A percentile compares a stretch with the other conserved stretches of the same genome.
Evolutionary conservation across 2,329 filamentous ascomycete genomes (phyloP).

Genomic region (Phymatotrichopsis omnivora): DNA sequence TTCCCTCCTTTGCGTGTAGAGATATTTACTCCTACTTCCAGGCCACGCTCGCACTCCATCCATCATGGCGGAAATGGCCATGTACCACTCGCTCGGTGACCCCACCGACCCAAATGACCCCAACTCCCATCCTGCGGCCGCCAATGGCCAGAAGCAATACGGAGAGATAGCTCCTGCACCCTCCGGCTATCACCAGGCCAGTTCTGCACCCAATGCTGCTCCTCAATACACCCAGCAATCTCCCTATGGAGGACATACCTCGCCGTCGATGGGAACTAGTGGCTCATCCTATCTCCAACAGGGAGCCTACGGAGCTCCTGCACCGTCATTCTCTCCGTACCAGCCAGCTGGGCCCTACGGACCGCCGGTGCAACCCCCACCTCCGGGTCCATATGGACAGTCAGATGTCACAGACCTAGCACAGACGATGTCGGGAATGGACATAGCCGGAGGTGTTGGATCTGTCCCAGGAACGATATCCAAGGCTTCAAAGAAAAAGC

Average conservation of each 20-base stretch:
- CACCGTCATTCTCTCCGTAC: constrained; percentile 19
- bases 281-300: constrained; percentile 29
- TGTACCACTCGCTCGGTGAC: constrained; percentile 49
- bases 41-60: constrained; percentile 26
- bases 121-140: constrained; percentile 42
- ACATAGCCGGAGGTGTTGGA: constrained; percentile 23
- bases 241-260: constrained; percentile 17
- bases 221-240: constrained; percentile 12
- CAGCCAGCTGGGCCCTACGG: constrained; percentile 29
- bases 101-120: constrained; percentile 47
- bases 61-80: constrained; percentile 47
- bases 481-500: constrained; percentile 26
- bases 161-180: constrained; percentile 35
- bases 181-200: constrained; percentile 35
- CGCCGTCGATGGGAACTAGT: too few relatives aligned
- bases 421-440: constrained; percentile 28
- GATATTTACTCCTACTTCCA: too few relatives aligned
- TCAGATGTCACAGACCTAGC: constrained; percentile 36
- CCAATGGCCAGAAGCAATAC: constrained; percentile 36
- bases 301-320: constrained; percentile 32
- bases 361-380: constrained; percentile 14
- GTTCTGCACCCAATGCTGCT: constrained; percentile 26
- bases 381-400: constrained; percentile 30
- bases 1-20: too few relatives aligned
- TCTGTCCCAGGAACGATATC: constrained; percentile 24